Base-by-base conservation (phyloP, 2,329 filamentous ascomycete species). In the Neonectria hederae region DNA sequence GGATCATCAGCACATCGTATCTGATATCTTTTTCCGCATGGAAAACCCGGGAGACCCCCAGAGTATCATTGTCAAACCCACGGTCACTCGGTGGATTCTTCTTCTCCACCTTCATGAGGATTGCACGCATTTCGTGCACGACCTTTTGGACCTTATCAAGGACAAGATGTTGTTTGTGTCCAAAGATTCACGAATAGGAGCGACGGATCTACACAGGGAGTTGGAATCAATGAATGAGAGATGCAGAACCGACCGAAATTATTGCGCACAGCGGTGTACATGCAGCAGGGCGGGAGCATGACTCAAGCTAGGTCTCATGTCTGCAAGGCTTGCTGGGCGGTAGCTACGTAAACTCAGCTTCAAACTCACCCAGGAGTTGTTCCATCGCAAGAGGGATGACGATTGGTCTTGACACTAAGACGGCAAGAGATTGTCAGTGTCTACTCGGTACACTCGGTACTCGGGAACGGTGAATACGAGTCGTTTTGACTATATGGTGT, bases 1-100 rank as follows among this genome's bases (percentile, higher is more conserved):
- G n/a, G 42, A 48, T 7, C 6, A 38, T 7, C 19, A n/a, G 7
- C 1, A 10, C 7, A 10, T 57, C 4, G 1, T 1, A 1, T 48
- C 54, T 6, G 54, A 57, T 48, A 28, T 21, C 28, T 57, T 48
- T 43, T 56, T 57, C 24, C 10, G 11, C 2, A 45, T 55, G 2
- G 14, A 22, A n/a, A 1, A 13, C 1, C 2, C 4, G 1, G 45
- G 17, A 7, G 6, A 4, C 4, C 17, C 13, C 22, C 4, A 24
- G 11, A 56, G 11, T 2, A 30, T 19, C 19, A 24, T 5, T 13
- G 42, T 57, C 43, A 57, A 57, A 13, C 19, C 30, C 2, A 1
- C 19, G 21, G 42, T 57, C 1, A 24, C 8, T 2, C 7, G 40
- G 2, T 57, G 54, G 54, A 49, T 57, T 14, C 6, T 3, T 5